These are phyloP conservation scores for Chamaecrista fasciculata DNA, from an alignment of 306 rosid species.

Conservation along the genomic window DNA sequence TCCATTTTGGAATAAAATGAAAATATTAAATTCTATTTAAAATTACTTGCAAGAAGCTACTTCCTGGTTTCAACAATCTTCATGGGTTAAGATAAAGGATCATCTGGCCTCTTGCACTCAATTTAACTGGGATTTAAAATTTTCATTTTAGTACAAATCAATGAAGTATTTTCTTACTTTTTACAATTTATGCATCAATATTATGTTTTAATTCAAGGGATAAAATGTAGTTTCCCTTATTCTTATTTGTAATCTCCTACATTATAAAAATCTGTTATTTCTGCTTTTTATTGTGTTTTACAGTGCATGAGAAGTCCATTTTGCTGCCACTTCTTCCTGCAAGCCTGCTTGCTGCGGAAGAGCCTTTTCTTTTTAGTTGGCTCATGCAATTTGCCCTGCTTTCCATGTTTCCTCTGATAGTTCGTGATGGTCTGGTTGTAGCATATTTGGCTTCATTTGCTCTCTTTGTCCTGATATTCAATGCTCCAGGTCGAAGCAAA, in stretches of 20 bases:
- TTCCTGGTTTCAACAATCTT: background rate
- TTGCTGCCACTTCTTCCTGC: conserved; percentile 89
- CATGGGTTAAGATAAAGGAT: background rate
- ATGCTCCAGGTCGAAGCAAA: conserved; percentile 36
- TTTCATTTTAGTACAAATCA: too few species aligned
- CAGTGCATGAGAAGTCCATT: conserved; percentile 97
- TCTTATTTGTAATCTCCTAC: background rate
- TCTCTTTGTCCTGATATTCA: conserved; percentile 51
- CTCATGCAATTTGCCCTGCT: conserved; percentile 59
- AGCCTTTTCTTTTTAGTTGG: conserved; percentile 61
- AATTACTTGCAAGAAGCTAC: background rate
- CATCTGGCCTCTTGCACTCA: background rate
- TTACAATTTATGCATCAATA: background rate
- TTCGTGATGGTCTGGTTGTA: conserved; percentile 56
- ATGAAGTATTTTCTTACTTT: background rate
- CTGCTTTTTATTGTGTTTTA: conserved; percentile 10
- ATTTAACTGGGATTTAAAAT: background rate
- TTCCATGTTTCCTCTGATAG: conserved; percentile 84
- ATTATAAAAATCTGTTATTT: background rate
- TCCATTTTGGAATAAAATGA: background rate
- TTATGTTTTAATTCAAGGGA: background rate
- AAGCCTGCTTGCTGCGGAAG: conserved; percentile 75
- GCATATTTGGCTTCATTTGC: conserved; percentile 63
- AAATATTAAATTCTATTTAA: background rate
- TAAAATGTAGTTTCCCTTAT: background rate